phyloP scores from a whole-genome alignment of 2,329 filamentous ascomycete species.

The Neoarthrinium moseri region DNA sequence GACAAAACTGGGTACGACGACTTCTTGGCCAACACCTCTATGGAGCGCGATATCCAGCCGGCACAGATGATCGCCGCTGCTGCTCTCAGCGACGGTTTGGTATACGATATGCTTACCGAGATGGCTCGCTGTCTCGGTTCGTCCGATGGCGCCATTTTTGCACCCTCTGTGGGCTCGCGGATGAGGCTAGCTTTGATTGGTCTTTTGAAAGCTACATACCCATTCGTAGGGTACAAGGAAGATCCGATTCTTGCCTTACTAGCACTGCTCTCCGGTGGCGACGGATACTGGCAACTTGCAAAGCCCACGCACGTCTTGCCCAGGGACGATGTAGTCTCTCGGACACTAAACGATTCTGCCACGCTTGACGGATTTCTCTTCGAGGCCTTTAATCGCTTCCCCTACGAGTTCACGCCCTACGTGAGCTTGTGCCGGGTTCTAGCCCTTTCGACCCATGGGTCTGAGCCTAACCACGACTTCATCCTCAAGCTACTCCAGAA shows the following conservation, averaged over 20 bases:
- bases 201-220: constrained; percentile 65
- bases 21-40: constrained; percentile 50
- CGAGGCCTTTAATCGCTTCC: constrained; percentile 74
- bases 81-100: constrained; percentile 48
- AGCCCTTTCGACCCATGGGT: constrained; percentile 42
- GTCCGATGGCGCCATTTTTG: constrained; percentile 45
- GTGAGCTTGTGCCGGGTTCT: constrained; percentile 69
- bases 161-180: constrained; percentile 57
- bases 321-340: constrained; percentile 31
- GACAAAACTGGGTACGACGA: constrained; percentile 59
- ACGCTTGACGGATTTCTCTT: constrained; percentile 62
- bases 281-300: constrained; percentile 53
- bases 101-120: constrained; percentile 52
- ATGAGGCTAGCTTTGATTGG: constrained; percentile 67
- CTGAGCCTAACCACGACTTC: constrained; percentile 35
- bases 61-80: constrained; percentile 49
- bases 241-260: constrained; percentile 69
- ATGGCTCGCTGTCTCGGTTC: constrained; percentile 49
- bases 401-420: constrained; percentile 81
- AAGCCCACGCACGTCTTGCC: constrained; percentile 35
- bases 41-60: constrained; percentile 50
- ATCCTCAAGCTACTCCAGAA: constrained; percentile 65
- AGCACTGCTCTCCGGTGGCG: constrained; percentile 58
- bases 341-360: constrained; percentile 52
- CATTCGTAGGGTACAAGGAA: constrained; percentile 68